Conservation (phyloP, 495 filamentous ascomycete species). For the Podospora tetraspora region DNA sequence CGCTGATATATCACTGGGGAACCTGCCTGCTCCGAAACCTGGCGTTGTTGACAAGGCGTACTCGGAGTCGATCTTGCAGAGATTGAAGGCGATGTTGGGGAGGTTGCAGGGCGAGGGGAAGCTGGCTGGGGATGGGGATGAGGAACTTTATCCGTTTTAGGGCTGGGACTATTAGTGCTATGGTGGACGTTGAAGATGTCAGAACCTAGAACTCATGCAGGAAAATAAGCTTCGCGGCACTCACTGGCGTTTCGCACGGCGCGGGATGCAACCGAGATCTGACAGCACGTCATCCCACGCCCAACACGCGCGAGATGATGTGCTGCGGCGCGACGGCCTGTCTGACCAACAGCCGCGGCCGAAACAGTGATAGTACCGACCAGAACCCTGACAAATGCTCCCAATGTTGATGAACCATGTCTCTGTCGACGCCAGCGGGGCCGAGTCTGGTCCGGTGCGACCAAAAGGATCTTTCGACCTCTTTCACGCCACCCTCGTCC, state of each 20-base stretch:
- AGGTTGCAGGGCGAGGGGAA: constrained; percentile 1
- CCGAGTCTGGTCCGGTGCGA: too few species aligned
- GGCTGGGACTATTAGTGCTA: too few species aligned
- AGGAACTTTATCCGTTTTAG: neutral
- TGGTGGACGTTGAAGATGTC: too few species aligned
- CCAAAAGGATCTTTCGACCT: neutral
- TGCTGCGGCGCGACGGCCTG: constrained; percentile 2
- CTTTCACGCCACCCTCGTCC: neutral
- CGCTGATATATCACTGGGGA: neutral
- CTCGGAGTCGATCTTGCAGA: neutral
- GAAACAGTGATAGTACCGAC: neutral
- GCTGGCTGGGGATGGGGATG: neutral
- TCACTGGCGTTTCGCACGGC: too few species aligned
- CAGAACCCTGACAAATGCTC: neutral
- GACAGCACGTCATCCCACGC: constrained; percentile 12
- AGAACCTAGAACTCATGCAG: neutral
- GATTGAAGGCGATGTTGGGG: neutral
- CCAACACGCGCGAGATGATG: constrained; percentile 16
- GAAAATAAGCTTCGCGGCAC: neutral
- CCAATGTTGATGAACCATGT: too few species aligned
- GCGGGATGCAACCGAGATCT: neutral
- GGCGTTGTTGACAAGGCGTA: neutral
- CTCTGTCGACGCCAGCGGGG: too few species aligned
- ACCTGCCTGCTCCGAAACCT: neutral
- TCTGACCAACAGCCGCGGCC: neutral